phyloP scores from a whole-genome alignment of 257 asterid genomes.

The Nicotiana noctiflora region DNA sequence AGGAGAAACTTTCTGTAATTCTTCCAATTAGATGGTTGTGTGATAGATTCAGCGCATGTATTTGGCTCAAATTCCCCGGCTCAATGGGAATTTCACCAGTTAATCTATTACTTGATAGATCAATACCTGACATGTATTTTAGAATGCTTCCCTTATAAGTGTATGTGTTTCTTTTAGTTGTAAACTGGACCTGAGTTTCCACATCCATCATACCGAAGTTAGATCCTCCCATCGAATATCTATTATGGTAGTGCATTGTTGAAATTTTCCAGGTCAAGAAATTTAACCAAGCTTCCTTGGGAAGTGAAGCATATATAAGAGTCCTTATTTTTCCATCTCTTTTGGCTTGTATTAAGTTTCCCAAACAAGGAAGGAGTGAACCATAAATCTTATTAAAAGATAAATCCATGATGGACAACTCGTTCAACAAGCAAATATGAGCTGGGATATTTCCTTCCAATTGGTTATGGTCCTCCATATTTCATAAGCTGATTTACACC shows the following conservation, averaged over 20 bases:
- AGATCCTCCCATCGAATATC: no score
- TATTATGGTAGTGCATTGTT: not conserved
- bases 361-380: no score
- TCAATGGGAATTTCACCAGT: not conserved
- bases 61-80: not conserved
- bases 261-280: not conserved
- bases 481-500: no score
- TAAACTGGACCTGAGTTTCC: not conserved
- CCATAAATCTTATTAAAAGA: no score
- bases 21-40: not conserved
- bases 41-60: not conserved
- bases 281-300: not conserved
- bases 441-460: no score
- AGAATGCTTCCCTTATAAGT: not conserved
- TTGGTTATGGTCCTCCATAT: no score
- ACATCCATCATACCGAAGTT: not conserved
- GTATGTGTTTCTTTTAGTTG: not conserved
- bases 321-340: no score
- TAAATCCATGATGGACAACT: no score
- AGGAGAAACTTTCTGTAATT: not conserved
- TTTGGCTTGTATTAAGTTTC: no score
- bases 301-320: no score
- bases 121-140: conserved; percentile 1
- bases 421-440: no score
- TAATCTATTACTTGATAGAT: conserved; percentile 6